These are phyloP conservation scores for Trichophyton mentagrophytes DNA, from an alignment of 2,329 filamentous ascomycete species.

Conservation along the genomic window DNA sequence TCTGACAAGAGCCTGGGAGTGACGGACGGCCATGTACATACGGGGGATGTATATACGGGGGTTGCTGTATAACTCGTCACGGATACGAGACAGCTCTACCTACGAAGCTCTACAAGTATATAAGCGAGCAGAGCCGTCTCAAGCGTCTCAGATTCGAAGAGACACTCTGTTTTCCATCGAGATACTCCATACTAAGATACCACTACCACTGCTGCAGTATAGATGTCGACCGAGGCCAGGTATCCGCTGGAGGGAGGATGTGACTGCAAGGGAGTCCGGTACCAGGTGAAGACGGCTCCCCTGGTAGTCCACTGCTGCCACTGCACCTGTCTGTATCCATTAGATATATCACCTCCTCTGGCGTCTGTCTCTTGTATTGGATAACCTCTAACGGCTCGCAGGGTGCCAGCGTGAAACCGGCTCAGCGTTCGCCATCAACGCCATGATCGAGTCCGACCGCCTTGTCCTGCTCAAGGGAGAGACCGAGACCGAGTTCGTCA, in stretches of 20 bases:
- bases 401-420: constrained; percentile 37
- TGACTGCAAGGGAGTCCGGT: constrained; percentile 19
- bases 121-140: too few species aligned
- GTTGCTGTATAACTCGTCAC: too few species aligned
- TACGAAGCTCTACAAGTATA: too few species aligned
- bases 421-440: constrained; percentile 29
- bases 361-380: too few species aligned
- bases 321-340: constrained; percentile 23
- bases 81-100: too few species aligned
- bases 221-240: background rate
- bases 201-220: too few species aligned
- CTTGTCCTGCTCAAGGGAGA: constrained; percentile 21
- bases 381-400: background rate
- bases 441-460: constrained; percentile 30
- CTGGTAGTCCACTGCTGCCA: constrained; percentile 37
- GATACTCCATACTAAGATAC: background rate
- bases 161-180: background rate
- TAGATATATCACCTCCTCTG: too few species aligned
- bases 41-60: too few species aligned
- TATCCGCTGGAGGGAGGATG: constrained; percentile 21
- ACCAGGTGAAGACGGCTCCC: constrained; percentile 17
- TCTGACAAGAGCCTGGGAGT: too few species aligned
- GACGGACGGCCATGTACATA: too few species aligned
- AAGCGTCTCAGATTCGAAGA: too few species aligned
- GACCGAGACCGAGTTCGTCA: constrained; percentile 17